Evolutionary conservation across 768 basidiomycete genomes (phyloP).

Genomic region (Clitopilus passeckerianus): DNA sequence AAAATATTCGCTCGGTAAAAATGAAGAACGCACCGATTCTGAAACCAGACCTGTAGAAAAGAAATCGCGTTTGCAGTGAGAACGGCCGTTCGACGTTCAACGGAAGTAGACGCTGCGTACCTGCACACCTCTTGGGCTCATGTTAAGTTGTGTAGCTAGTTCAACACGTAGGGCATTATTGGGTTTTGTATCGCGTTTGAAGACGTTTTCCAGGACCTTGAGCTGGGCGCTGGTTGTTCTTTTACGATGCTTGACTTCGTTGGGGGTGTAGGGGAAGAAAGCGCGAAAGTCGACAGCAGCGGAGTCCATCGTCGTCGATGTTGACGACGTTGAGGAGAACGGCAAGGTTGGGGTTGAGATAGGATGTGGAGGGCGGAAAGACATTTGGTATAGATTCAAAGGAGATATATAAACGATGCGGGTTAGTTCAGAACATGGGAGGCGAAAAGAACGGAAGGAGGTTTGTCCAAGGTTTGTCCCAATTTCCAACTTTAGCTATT

Average conservation of each 20-base stretch:
- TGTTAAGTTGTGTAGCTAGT: constrained; percentile 78
- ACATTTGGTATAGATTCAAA: constrained; percentile 11
- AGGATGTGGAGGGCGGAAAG: constrained; percentile 11
- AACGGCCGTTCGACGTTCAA: not conserved
- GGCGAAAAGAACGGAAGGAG: constrained; percentile 19
- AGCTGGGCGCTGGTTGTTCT: constrained; percentile 87
- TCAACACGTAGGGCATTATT: constrained; percentile 75
- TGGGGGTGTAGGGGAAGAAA: constrained; percentile 85
- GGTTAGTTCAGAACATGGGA: constrained; percentile 17
- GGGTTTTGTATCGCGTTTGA: constrained; percentile 87
- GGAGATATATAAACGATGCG: constrained; percentile 13
- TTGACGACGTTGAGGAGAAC: constrained; percentile 19
- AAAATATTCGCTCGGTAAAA: not conserved
- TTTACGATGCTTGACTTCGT: constrained; percentile 92
- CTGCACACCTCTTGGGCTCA: constrained; percentile 95
- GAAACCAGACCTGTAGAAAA: constrained; percentile 76
- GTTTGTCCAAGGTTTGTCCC: constrained; percentile 8
- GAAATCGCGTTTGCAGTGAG: constrained; percentile 11
- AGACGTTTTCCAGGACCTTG: constrained; percentile 83
- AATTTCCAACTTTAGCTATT: constrained; percentile 5
- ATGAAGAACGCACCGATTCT: constrained; percentile 57
- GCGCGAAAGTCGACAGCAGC: constrained; percentile 73
- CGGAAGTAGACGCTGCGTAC: constrained; percentile 36
- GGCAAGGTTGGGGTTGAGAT: constrained; percentile 26
- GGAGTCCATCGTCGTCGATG: constrained; percentile 46